Conservation (phyloP, 345 rosid genomes). For the Melaleuca quinquenervia region DNA sequence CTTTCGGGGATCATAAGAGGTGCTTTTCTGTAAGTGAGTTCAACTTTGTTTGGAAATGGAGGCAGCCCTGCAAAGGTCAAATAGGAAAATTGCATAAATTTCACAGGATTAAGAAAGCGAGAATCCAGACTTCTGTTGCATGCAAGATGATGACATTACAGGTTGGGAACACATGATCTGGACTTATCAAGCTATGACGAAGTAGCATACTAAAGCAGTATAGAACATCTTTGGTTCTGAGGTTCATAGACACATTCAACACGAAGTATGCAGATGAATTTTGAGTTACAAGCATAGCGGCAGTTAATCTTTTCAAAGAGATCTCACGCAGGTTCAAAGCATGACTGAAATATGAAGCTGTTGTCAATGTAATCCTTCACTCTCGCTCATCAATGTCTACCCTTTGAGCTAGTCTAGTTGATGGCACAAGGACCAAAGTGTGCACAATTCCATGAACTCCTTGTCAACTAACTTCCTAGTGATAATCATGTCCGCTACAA, state of each 20-base stretch:
- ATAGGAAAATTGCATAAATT: conserved; percentile 1
- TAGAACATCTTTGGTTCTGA: not conserved
- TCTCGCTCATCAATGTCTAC: not conserved
- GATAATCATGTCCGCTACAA: no score
- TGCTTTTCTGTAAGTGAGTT: conserved; percentile 35
- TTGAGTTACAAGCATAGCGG: not conserved
- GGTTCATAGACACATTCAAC: not conserved
- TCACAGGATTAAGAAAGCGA: not conserved
- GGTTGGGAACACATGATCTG: not conserved
- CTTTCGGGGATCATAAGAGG: conserved; percentile 49
- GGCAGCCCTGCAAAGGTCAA: conserved; percentile 24
- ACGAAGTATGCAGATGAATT: not conserved
- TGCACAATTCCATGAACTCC: no score
- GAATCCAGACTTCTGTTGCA: not conserved
- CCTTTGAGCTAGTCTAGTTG: not conserved
- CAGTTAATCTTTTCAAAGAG: not conserved
- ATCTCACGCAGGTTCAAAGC: not conserved
- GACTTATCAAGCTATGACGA: not conserved
- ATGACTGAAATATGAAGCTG: not conserved
- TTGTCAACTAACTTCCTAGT: no score
- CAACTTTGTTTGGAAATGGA: conserved; percentile 43
- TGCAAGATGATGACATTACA: not conserved
- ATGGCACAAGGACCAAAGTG: not conserved
- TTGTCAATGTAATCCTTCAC: not conserved
- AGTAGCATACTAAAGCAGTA: not conserved